Evolutionary conservation across 2,329 filamentous ascomycete genomes (phyloP).

Genomic region (Trichoderma koningii): DNA sequence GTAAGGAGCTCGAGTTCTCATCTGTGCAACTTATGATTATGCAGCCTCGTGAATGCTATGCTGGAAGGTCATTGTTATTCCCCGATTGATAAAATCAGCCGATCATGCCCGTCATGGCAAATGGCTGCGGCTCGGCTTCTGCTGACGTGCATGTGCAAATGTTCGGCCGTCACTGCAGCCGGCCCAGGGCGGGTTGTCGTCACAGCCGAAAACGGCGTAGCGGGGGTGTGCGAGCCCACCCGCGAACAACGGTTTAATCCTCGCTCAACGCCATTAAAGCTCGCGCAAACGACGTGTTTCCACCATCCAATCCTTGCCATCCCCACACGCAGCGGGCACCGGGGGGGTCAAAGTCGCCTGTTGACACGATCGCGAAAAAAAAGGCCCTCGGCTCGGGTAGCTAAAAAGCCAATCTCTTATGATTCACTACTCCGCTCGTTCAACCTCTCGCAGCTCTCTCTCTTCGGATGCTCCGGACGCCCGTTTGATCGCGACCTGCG

Average conservation of each 20-base stretch:
- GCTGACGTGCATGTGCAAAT: slow-evolving; percentile 21
- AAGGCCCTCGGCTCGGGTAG: slow-evolving; percentile 29
- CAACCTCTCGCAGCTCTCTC: slow-evolving; percentile 9
- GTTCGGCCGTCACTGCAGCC: slow-evolving; percentile 6
- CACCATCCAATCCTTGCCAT: slow-evolving; percentile 23
- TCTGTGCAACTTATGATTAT: neutral
- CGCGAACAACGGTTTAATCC: slow-evolving; percentile 4
- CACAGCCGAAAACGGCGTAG: slow-evolving; percentile 9
- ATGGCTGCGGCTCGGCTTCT: neutral
- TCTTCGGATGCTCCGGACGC: slow-evolving; percentile 40
- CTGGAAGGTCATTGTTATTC: neutral
- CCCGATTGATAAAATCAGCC: too few species aligned
- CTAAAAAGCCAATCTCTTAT: slow-evolving; percentile 25
- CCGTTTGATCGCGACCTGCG: slow-evolving; percentile 32
- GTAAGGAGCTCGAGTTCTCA: neutral
- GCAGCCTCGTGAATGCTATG: neutral
- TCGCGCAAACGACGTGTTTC: slow-evolving; percentile 26
- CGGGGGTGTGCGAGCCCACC: neutral
- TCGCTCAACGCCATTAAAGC: slow-evolving; percentile 23
- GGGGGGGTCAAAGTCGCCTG: slow-evolving; percentile 24
- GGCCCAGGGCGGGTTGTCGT: slow-evolving; percentile 1
- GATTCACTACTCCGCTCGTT: slow-evolving; percentile 24
- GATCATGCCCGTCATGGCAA: neutral
- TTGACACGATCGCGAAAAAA: slow-evolving; percentile 28
- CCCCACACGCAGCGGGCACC: slow-evolving; percentile 23